phyloP scores from a whole-genome alignment of 1,284 basidiomycete genomes.

The Austroboletus niveus region DNA sequence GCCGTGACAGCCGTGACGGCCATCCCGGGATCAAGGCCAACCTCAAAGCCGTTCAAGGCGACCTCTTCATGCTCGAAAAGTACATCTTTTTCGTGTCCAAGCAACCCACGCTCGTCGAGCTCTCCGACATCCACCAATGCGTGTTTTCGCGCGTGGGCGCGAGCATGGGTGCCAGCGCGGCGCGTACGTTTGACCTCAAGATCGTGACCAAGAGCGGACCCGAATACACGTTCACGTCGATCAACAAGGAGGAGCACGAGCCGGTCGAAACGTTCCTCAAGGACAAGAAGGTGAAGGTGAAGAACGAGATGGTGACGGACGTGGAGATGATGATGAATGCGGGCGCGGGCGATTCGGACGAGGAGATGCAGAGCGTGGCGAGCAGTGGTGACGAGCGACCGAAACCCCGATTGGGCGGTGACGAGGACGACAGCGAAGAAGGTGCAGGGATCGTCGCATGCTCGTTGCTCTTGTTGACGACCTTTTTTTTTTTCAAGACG shows the following conservation, averaged over 20 bases:
- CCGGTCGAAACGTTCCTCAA: slow-evolving; percentile 83
- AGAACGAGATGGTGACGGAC: slow-evolving; percentile 95
- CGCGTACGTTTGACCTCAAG: slow-evolving; percentile 93
- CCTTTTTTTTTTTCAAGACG: slow-evolving; percentile 43
- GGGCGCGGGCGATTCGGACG: slow-evolving; percentile 74
- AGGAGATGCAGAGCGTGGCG: slow-evolving; percentile 79
- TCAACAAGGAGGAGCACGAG: slow-evolving; percentile 96
- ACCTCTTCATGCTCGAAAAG: slow-evolving; percentile 98
- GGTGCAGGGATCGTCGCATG: slow-evolving; percentile 46
- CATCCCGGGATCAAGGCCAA: slow-evolving; percentile 93
- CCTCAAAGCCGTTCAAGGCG: slow-evolving; percentile 95
- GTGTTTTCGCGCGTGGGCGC: slow-evolving; percentile 96
- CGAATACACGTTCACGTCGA: slow-evolving; percentile 88
- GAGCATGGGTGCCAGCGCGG: slow-evolving; percentile 77
- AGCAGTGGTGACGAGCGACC: slow-evolving; percentile 68
- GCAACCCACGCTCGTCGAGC: slow-evolving; percentile 89
- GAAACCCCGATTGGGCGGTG: slow-evolving; percentile 50
- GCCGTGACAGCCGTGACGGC: slow-evolving; percentile 56
- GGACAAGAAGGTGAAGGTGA: slow-evolving; percentile 89
- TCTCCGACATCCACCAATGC: slow-evolving; percentile 88
- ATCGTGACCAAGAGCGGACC: slow-evolving; percentile 81
- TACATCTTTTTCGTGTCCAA: slow-evolving; percentile 98
- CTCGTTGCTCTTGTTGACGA: too few relatives aligned
- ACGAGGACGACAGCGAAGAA: slow-evolving; percentile 80
- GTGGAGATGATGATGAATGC: slow-evolving; percentile 73